Conservation (phyloP, 768 basidiomycete species). For the Termitomyces titanicus region DNA sequence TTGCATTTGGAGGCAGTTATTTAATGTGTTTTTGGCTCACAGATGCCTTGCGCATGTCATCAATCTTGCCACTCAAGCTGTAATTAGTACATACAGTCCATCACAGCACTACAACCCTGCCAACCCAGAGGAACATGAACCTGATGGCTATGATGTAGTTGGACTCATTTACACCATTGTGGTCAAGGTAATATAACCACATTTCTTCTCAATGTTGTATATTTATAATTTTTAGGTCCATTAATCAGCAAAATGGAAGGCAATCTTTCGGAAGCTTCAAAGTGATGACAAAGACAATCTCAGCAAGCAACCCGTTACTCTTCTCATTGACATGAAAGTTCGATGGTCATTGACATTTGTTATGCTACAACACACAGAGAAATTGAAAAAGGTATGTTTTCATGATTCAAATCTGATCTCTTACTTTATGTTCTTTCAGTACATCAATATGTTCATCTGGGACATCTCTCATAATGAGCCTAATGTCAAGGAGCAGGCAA, state of each 20-base stretch:
- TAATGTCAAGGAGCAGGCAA: neutral
- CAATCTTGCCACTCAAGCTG: slow-evolving; percentile 27
- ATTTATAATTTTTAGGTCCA: neutral
- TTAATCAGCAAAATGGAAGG: slow-evolving; percentile 24
- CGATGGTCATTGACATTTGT: slow-evolving; percentile 29
- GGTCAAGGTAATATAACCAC: neutral
- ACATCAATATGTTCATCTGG: neutral
- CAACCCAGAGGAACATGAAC: neutral
- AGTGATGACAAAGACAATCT: neutral
- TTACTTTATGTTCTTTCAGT: neutral
- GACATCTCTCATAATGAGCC: neutral
- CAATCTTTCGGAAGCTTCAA: slow-evolving; percentile 18
- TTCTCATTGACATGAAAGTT: slow-evolving; percentile 27
- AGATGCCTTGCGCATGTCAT: slow-evolving; percentile 28
- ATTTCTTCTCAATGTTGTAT: neutral
- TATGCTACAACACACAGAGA: slow-evolving; percentile 16
- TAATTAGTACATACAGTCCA: slow-evolving; percentile 10
- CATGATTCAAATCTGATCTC: neutral
- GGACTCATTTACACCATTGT: neutral
- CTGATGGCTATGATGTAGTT: neutral
- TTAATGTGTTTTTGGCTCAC: neutral
- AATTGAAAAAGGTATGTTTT: neutral
- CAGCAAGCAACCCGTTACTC: slow-evolving; percentile 4
- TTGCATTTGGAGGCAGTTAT: too few species aligned
- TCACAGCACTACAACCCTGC: neutral